Percentiles rank a stretch among this genome's conserved stretches.
phyloP scores from a whole-genome alignment of 495 filamentous ascomycete species.

The Aspergillus carlsbadensis region DNA sequence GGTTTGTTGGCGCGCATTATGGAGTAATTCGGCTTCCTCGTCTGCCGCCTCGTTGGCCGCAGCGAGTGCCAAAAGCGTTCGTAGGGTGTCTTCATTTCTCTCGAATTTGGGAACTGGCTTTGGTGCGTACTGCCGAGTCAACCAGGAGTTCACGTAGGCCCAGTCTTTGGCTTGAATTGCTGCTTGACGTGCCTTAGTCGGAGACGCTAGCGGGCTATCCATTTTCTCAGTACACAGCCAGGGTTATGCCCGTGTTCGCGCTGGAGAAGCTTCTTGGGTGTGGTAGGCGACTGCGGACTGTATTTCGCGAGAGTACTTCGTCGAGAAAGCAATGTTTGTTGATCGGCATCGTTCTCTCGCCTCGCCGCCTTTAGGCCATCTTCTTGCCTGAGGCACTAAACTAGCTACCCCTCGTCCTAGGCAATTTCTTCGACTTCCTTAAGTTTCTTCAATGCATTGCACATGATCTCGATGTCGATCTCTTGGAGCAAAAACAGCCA shows the following conservation, averaged over 20 bases:
- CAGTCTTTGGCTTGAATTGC: constrained; percentile 74
- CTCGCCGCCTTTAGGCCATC: neutral
- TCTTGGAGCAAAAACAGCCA: neutral
- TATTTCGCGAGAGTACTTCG: no score
- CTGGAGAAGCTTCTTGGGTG: no score
- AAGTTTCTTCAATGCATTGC: neutral
- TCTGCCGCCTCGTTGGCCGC: constrained; percentile 79
- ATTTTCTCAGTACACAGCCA: constrained; percentile 13
- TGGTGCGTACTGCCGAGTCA: constrained; percentile 64
- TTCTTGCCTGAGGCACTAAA: constrained; percentile 9
- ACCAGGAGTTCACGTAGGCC: constrained; percentile 83
- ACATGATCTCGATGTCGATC: neutral
- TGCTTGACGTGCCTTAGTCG: constrained; percentile 47
- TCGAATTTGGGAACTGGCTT: constrained; percentile 68
- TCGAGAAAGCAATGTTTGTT: no score
- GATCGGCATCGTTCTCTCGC: neutral
- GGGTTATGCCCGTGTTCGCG: neutral
- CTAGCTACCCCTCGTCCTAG: constrained; percentile 12
- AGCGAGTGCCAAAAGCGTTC: constrained; percentile 71
- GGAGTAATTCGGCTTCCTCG: constrained; percentile 62
- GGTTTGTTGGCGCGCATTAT: constrained; percentile 41
- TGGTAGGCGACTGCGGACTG: no score
- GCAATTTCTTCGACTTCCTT: neutral
- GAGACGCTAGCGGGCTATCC: constrained; percentile 43
- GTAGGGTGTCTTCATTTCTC: constrained; percentile 80